phyloP scores from a whole-genome alignment of 1,284 basidiomycete genomes.

The Apiotrichum gracile region DNA sequence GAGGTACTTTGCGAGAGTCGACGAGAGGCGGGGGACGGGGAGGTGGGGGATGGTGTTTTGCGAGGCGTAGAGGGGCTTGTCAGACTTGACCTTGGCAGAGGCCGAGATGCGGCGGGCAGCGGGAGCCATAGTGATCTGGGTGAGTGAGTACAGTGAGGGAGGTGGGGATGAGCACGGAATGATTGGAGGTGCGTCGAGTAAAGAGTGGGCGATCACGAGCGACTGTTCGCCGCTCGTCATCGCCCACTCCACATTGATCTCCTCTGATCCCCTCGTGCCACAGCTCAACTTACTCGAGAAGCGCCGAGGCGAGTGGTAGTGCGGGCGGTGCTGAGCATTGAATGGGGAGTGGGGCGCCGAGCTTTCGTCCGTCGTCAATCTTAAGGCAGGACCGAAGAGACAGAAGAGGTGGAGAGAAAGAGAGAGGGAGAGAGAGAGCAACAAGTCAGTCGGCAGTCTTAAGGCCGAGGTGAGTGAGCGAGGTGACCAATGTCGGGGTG shows the following conservation, averaged over 20 bases:
- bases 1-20: slow-evolving; percentile 79
- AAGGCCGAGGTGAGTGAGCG: no score
- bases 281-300: not conserved
- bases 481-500: no score
- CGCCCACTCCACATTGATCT: no score
- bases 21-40: slow-evolving; percentile 74
- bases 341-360: not conserved
- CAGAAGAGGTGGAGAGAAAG: not conserved
- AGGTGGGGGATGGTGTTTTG: slow-evolving; percentile 73
- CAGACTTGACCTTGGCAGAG: slow-evolving; percentile 8
- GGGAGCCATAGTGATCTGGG: slow-evolving; percentile 7
- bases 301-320: slow-evolving; percentile 1
- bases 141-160: not conserved
- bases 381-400: not conserved
- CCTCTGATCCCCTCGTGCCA: no score
- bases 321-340: slow-evolving; percentile 1
- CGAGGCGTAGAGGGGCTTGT: slow-evolving; percentile 65
- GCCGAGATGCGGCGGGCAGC: slow-evolving; percentile 8
- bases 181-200: no score
- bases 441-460: no score
- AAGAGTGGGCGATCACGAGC: no score
- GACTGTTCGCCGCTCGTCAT: no score
- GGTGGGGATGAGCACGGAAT: not conserved
- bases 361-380: not conserved
- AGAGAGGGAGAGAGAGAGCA: not conserved